Evolutionary conservation across 73 alveolate genomes (phyloP).

Genomic region (Tetrahymena thermophila): DNA sequence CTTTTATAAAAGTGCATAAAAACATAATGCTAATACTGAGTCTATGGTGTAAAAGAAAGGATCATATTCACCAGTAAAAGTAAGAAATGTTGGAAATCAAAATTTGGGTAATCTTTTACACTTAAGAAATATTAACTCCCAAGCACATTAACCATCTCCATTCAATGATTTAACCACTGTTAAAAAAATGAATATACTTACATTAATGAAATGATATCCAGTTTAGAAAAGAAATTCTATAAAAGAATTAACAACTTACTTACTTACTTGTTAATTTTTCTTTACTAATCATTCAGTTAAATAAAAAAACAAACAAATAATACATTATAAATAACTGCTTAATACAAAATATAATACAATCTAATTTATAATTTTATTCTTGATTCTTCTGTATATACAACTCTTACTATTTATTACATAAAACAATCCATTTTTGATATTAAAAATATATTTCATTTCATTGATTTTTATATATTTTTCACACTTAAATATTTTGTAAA

Average conservation of each 20-base stretch:
- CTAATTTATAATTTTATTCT: not conserved
- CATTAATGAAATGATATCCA: not conserved
- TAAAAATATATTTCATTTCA: too few species aligned
- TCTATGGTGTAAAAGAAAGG: not conserved
- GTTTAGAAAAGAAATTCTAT: not conserved
- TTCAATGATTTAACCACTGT: not conserved
- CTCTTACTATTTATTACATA: not conserved
- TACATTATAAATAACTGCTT: too few species aligned
- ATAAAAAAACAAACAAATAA: too few species aligned
- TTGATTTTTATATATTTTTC: too few species aligned
- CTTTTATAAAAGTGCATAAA: not conserved
- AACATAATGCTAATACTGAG: not conserved
- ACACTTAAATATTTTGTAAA: not conserved
- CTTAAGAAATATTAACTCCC: not conserved
- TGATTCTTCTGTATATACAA: not conserved
- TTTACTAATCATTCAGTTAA: not conserved
- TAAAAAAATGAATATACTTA: not conserved
- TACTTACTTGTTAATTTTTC: not conserved
- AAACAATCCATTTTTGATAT: not conserved
- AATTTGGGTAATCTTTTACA: not conserved
- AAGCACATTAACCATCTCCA: not conserved
- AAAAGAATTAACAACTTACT: not conserved
- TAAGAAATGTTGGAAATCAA: not conserved
- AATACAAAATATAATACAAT: not conserved
- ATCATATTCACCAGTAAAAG: not conserved